Evolutionary conservation across 768 basidiomycete genomes (phyloP).

Genomic region (Leccinum variicolor): DNA sequence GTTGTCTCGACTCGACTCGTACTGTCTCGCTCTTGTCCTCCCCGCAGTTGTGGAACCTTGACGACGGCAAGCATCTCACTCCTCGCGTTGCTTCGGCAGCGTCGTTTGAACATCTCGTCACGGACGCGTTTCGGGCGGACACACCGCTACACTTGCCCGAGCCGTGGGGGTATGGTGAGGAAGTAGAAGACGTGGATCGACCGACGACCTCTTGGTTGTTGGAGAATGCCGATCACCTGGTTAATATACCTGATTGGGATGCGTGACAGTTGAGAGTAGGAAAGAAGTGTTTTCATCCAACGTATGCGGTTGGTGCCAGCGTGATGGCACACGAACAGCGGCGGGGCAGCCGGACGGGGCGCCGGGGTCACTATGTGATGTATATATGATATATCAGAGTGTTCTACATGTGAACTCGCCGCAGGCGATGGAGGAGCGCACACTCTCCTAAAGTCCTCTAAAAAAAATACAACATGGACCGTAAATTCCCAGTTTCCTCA

Average conservation of each 20-base stretch:
- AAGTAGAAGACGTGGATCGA: background rate
- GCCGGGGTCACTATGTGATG: background rate
- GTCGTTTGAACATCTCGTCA: constrained; percentile 24
- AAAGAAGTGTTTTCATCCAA: background rate
- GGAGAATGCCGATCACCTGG: background rate
- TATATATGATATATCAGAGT: background rate
- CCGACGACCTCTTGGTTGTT: background rate
- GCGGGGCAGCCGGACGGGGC: background rate
- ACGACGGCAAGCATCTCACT: constrained; percentile 19
- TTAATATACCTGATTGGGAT: background rate
- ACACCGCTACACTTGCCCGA: constrained; percentile 12
- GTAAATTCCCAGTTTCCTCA: background rate
- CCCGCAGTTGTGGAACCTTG: constrained; percentile 25
- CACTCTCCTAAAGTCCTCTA: background rate
- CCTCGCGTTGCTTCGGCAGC: constrained; percentile 19
- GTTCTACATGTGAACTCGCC: background rate
- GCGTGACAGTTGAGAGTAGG: background rate
- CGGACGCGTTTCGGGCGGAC: constrained; percentile 18
- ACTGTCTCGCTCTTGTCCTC: background rate
- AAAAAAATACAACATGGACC: background rate
- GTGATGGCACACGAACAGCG: background rate
- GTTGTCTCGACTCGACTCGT: background rate
- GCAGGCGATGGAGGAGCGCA: background rate
- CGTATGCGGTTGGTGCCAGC: background rate
- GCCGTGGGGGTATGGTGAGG: constrained; percentile 16